These are phyloP conservation scores for Fusarium abutilonis DNA, from an alignment of 2,329 filamentous ascomycete species.

Conservation along the genomic window DNA sequence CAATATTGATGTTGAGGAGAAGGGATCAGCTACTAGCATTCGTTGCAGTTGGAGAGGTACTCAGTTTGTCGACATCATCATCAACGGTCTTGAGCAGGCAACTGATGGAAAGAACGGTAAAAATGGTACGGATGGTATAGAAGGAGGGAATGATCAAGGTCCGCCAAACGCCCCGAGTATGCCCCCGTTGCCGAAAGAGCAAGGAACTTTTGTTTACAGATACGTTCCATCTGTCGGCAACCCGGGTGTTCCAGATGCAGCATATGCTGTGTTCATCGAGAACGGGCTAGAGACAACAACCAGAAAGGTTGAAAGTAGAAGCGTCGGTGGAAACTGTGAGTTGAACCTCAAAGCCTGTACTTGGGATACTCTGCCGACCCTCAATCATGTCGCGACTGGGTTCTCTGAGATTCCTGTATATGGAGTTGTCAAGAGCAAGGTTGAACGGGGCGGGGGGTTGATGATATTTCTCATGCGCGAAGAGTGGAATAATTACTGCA, in stretches of 20 bases:
- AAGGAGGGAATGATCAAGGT: too few relatives aligned
- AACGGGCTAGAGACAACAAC: slow-evolving; percentile 2
- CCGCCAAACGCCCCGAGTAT: too few relatives aligned
- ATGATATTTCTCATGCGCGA: slow-evolving; percentile 22
- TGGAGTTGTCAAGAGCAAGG: slow-evolving; percentile 22
- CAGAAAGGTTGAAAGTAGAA: slow-evolving; percentile 14
- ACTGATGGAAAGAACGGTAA: background rate
- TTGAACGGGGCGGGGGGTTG: slow-evolving; percentile 20
- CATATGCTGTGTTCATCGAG: slow-evolving; percentile 9
- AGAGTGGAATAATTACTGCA: slow-evolving; percentile 23
- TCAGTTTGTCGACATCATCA: slow-evolving; percentile 10
- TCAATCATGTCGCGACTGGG: slow-evolving; percentile 31
- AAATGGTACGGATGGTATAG: background rate
- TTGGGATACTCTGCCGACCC: slow-evolving; percentile 27
- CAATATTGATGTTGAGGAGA: slow-evolving; percentile 55
- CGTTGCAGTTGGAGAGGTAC: slow-evolving; percentile 28
- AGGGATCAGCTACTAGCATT: background rate
- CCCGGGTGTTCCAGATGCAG: slow-evolving; percentile 8
- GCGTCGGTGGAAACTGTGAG: background rate
- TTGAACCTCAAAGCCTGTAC: slow-evolving; percentile 9
- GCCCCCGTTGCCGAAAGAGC: background rate
- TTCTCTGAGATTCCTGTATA: slow-evolving; percentile 33
- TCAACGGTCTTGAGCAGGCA: slow-evolving; percentile 14
- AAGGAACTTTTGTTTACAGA: slow-evolving; percentile 10
- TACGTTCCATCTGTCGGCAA: slow-evolving; percentile 20